A percentile compares a stretch with the other conserved stretches of the same genome.
These are phyloP conservation scores for Gyromitra esculenta DNA, from an alignment of 2,329 filamentous ascomycete species.

Conservation along the genomic window DNA sequence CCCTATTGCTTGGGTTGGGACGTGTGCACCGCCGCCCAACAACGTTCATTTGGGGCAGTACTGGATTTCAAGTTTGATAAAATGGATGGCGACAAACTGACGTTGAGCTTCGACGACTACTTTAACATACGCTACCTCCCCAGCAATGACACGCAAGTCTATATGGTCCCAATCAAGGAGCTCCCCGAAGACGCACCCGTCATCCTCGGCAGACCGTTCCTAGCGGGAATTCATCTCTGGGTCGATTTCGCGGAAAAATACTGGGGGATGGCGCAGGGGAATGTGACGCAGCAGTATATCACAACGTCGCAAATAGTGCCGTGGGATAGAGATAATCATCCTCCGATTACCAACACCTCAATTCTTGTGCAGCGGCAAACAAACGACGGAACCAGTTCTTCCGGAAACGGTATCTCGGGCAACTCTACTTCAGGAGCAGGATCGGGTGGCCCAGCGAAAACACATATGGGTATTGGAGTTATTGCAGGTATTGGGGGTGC, in stretches of 20 bases:
- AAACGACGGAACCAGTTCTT: background rate
- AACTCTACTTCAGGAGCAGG: background rate
- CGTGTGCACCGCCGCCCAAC: conserved; percentile 27
- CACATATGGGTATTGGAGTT: background rate
- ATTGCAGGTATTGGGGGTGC: conserved; percentile 32
- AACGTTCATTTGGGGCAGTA: background rate
- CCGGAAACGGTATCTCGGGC: background rate
- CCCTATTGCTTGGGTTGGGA: conserved; percentile 32
- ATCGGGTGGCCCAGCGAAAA: background rate
- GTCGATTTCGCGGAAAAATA: conserved; percentile 51
- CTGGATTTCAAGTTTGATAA: conserved; percentile 46
- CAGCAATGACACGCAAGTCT: background rate
- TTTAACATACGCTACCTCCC: conserved; percentile 38
- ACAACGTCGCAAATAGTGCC: conserved; percentile 4
- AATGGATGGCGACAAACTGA: conserved; percentile 39
- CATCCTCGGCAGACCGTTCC: conserved; percentile 47
- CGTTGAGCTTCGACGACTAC: conserved; percentile 28
- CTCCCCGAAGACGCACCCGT: conserved; percentile 46
- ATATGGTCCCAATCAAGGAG: conserved; percentile 38
- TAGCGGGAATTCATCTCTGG: conserved; percentile 49
- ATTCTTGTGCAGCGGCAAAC: conserved; percentile 36
- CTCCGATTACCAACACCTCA: conserved; percentile 43
- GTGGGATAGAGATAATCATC: conserved; percentile 37
- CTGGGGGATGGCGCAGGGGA: conserved; percentile 43
- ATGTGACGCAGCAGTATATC: conserved; percentile 1